These are phyloP conservation scores for Paracoccidioides brasiliensis DNA, from an alignment of 2,329 filamentous ascomycete species.

Conservation along the genomic window DNA sequence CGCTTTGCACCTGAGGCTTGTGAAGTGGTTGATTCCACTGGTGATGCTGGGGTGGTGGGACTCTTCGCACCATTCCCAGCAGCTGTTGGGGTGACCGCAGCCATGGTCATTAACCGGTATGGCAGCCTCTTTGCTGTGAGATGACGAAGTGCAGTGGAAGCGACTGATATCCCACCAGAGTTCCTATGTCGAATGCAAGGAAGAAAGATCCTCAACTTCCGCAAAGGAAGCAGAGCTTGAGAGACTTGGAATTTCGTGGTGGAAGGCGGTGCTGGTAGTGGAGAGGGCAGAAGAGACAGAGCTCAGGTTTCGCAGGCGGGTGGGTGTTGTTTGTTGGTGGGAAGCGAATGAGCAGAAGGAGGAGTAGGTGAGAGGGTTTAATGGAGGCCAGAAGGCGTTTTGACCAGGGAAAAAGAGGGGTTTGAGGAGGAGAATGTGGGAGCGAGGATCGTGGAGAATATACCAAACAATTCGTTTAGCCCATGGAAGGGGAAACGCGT, in stretches of 20 bases:
- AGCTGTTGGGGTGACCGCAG: background rate
- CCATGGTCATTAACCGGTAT: constrained; percentile 5
- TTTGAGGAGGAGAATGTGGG: too few species aligned
- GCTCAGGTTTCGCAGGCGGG: too few species aligned
- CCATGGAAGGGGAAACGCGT: too few species aligned
- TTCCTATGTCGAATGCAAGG: constrained; percentile 13
- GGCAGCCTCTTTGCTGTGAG: background rate
- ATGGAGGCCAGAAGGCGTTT: too few species aligned
- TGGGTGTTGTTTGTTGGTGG: too few species aligned
- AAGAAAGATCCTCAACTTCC: constrained; percentile 16
- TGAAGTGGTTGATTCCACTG: constrained; percentile 20
- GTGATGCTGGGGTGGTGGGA: constrained; percentile 25
- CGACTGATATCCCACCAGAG: constrained; percentile 10
- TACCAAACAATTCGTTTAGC: too few species aligned
- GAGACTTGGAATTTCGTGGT: background rate
- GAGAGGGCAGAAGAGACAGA: background rate
- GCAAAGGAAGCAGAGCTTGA: constrained; percentile 14
- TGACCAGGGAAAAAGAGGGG: too few species aligned
- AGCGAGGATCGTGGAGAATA: too few species aligned
- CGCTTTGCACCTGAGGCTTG: constrained; percentile 39
- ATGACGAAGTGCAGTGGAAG: constrained; percentile 11
- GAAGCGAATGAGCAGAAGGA: too few species aligned
- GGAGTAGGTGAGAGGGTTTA: too few species aligned
- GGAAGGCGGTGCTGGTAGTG: background rate
- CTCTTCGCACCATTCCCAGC: constrained; percentile 17